Conservation (phyloP, 2,329 filamentous ascomycete genomes). For the Cytospora mali region DNA sequence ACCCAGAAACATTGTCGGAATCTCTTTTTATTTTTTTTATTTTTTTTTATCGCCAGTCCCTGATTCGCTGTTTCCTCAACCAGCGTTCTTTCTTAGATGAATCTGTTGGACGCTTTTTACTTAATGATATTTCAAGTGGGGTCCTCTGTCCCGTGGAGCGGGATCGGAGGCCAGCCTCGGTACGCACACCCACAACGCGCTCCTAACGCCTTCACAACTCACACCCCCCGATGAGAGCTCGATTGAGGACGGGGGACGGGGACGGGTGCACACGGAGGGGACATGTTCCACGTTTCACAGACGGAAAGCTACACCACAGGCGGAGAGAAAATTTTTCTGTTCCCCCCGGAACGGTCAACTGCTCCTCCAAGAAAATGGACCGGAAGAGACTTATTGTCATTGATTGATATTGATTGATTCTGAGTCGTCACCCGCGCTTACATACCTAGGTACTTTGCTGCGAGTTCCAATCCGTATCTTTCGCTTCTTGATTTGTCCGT, state of each 20-base stretch:
- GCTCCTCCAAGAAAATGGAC: neutral
- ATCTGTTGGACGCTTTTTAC: conserved; percentile 25
- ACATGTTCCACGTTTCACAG: no score
- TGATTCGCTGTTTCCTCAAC: conserved; percentile 21
- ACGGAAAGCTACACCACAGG: neutral
- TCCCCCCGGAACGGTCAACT: neutral
- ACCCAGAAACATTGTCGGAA: neutral
- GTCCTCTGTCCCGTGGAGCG: neutral
- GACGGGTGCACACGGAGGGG: no score
- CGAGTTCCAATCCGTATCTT: neutral
- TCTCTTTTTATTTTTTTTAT: no score
- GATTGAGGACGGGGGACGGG: no score
- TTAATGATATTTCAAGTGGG: neutral
- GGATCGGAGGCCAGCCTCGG: neutral
- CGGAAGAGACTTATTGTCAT: neutral
- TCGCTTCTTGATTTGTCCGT: neutral
- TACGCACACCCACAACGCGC: neutral
- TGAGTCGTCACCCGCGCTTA: neutral
- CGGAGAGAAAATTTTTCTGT: conserved; percentile 6
- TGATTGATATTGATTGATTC: no score
- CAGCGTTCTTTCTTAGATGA: conserved; percentile 16
- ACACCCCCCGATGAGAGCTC: no score
- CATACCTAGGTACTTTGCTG: no score
- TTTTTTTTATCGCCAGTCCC: conserved; percentile 22
- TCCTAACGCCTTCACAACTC: neutral